Evolutionary conservation across 1,284 basidiomycete species (phyloP).

Genomic region (Malassezia nana): DNA sequence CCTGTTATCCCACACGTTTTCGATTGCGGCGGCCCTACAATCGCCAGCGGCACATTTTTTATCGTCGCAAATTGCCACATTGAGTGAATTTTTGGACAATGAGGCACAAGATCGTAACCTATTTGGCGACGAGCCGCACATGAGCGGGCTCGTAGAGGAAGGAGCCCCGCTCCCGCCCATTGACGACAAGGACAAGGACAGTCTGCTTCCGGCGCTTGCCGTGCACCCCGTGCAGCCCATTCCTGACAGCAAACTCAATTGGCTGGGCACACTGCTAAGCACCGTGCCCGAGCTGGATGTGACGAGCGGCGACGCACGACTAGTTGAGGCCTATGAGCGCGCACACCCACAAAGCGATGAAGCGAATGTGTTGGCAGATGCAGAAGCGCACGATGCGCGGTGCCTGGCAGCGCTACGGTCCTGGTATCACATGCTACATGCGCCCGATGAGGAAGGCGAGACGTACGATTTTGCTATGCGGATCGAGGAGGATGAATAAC

Average conservation of each 20-base stretch:
- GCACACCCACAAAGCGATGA: conserved; percentile 3
- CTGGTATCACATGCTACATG: conserved; percentile 32
- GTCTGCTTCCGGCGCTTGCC: conserved; percentile 21
- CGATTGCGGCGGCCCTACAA: conserved; percentile 26
- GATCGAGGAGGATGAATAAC: conserved; percentile 20
- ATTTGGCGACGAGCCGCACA: conserved; percentile 21
- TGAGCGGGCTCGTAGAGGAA: conserved; percentile 11
- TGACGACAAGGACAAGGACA: conserved; percentile 26
- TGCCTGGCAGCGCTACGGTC: conserved; percentile 24
- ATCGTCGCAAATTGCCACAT: conserved; percentile 28
- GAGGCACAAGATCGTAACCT: conserved; percentile 29
- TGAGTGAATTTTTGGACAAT: conserved; percentile 30
- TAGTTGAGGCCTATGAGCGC: conserved; percentile 23
- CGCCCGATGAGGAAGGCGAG: conserved; percentile 31
- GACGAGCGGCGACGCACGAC: conserved; percentile 18
- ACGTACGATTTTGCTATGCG: conserved; percentile 26
- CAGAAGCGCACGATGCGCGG: conserved; percentile 24
- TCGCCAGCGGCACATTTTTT: conserved; percentile 33
- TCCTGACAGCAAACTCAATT: conserved; percentile 31
- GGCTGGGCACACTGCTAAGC: conserved; percentile 31
- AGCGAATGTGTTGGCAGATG: conserved; percentile 21
- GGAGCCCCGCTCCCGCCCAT: conserved; percentile 19
- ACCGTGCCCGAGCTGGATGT: conserved; percentile 33
- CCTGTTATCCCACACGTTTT: conserved; percentile 33
- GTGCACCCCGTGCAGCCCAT: conserved; percentile 32